Base-by-base conservation (phyloP, 2,329 filamentous ascomycete genomes). In the Xylaria multiplex region DNA sequence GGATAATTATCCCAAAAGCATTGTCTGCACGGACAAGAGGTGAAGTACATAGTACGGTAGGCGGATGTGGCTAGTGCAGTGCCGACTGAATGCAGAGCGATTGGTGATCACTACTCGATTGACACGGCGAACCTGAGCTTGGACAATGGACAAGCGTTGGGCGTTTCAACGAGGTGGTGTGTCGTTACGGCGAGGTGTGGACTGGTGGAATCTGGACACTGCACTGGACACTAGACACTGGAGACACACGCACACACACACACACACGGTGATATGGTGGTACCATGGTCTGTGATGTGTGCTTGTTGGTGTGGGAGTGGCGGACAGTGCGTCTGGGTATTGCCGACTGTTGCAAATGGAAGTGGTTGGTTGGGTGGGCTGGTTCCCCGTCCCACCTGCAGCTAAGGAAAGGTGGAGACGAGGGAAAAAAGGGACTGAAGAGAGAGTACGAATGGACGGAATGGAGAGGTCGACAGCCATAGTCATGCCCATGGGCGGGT, bases 51-150 rank as follows among this genome's bases (percentile, higher is more conserved):
- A 9, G 35, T 6, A 53, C 48, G 16, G 43, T 30, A 24, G 55
- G 58, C 64, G 42, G 55, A 49, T 59, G 64, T 61, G 54, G 56
- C 64, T 63, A 59, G 61, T 61, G 53, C 35, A 13, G 40, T 56
- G 52, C 32, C 42, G 54, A 32, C 48, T 30, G 54, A 32, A 53
- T 30, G 56, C 55, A 56, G 24, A 37, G 48, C 55, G 57, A 54
- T 59, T 66, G 66, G 54, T 55, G 59, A 63, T 57, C 55, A 40
- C 30, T 45, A 37, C 55, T 61, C 37, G 43, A 68, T 62, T 55
- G 58, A 54, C 42, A 49, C 42, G 42, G 52, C 40, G n/a, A 61
- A 50, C 53, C 54, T 54, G 52, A 61, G 65, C 55, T 65, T 37
- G 35, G 11, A 13, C 35, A 27, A 2, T 52, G 62, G 59, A 54